Base-by-base conservation (phyloP, 805 yeast genomes). In the Kodamaea sagamina region DNA sequence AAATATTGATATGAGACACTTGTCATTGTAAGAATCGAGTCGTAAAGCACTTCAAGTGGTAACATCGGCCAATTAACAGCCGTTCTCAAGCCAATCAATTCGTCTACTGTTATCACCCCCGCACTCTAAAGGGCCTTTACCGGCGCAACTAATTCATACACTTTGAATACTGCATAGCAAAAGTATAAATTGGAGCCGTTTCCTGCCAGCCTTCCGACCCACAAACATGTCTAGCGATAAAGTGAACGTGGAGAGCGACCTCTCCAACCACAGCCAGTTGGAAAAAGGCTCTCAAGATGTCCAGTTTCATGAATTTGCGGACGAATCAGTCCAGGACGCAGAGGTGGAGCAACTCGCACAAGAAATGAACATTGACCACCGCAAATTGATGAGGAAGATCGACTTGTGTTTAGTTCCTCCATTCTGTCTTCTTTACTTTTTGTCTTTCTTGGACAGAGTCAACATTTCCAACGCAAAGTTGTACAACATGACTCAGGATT, bases 401-500 rank as follows among this genome's bases (percentile, higher is more conserved):
- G 92, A 86, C 54, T 41, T 79, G 1, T 78, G 86, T 47, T 81
- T 86, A 29, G 82, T 86, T 21, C 89, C 90, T 4, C 81, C 89
- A n/a, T 83, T 87, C 50, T 79, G 89, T 55, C 55, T 86, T 21
- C 68, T 87, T 35, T 87, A 87, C 56, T 79, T 87, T 61, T 72
- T 86, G 48, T 83, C 92, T 1, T 87, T 86, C 57, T 65, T 87
- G 55, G 95, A 87, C 60, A 73, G 95, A 61, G 90, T 86, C 46
- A 87, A 87, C 60, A 84, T 87, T 48, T 80, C 90, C 22, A 86
- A 87, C 62, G 95, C 95, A 6, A 80, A 80, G 47, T 76, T 83
- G 43, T 86, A 85, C 56, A 89, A 89, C 9, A 68, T 87, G 69
- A 71, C 72, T 15, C 62, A 54, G 1, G 85, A 81, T 44, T 61